phyloP scores from a whole-genome alignment of 1,139 yeast genomes.

The Pichia sp. region DNA sequence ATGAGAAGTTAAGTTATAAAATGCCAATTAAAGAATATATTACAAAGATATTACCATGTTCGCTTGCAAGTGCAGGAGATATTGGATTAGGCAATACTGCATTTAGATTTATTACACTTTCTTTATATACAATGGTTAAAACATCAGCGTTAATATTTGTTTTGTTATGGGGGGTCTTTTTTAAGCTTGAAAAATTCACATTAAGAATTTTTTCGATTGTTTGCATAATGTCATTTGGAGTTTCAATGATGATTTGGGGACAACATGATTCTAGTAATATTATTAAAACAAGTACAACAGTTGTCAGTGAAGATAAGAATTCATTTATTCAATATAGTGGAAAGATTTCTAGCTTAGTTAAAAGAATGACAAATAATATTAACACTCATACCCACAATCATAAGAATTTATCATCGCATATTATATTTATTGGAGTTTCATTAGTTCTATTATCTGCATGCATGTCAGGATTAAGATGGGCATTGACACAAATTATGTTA shows the following conservation, averaged over 20 bases:
- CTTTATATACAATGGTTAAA: conserved; percentile 88
- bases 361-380: not conserved
- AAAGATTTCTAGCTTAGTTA: not conserved
- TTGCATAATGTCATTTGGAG: conserved; percentile 71
- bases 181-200: conserved; percentile 67
- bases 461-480: conserved; percentile 91
- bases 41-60: conserved; percentile 70
- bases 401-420: conserved; percentile 2
- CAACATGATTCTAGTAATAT: conserved; percentile 20
- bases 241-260: conserved; percentile 71
- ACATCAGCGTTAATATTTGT: conserved; percentile 87
- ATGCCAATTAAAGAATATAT: conserved; percentile 33
- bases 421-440: conserved; percentile 49
- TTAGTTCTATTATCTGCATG: conserved; percentile 73
- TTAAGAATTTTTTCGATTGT: conserved; percentile 65
- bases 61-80: conserved; percentile 84
- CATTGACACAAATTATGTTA: conserved; percentile 77
- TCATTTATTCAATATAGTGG: not conserved
- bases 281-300: not conserved
- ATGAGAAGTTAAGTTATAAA: conserved; percentile 11
- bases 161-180: conserved; percentile 73
- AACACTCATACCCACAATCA: not conserved
- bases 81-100: conserved; percentile 89
- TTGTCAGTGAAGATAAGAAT: not conserved
- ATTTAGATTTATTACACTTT: conserved; percentile 67